phyloP scores from a whole-genome alignment of 768 basidiomycete genomes.

The Panellus pusillus region DNA sequence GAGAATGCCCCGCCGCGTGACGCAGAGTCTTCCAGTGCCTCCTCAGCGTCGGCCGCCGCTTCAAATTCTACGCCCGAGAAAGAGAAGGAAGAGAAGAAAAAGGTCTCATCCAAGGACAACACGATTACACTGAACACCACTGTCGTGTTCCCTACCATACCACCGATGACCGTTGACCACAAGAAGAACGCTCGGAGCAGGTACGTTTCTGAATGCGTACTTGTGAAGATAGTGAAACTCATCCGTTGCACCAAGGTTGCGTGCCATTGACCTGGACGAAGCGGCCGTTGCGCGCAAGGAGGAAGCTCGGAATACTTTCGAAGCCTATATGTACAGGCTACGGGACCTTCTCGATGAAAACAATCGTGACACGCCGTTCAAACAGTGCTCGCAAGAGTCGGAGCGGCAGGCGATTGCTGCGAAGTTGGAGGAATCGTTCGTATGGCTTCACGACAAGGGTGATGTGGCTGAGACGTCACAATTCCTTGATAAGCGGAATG shows the following conservation, averaged over 20 bases:
- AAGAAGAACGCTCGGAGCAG: slow-evolving; percentile 73
- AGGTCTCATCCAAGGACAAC: slow-evolving; percentile 46
- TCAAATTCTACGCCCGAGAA: slow-evolving; percentile 39
- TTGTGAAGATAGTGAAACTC: background rate
- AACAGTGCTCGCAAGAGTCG: slow-evolving; percentile 72
- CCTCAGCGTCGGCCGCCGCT: slow-evolving; percentile 32
- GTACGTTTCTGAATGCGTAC: slow-evolving; percentile 41
- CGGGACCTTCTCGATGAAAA: slow-evolving; percentile 78
- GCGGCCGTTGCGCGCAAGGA: slow-evolving; percentile 73
- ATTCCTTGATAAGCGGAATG: slow-evolving; percentile 72
- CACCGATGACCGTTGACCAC: slow-evolving; percentile 75
- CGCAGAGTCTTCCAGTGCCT: slow-evolving; percentile 33
- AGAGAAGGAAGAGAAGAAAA: slow-evolving; percentile 32
- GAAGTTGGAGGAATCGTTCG: slow-evolving; percentile 70
- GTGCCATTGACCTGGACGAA: slow-evolving; percentile 78
- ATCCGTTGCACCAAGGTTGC: slow-evolving; percentile 51
- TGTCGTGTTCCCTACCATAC: slow-evolving; percentile 60
- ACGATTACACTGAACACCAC: slow-evolving; percentile 70
- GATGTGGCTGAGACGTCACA: slow-evolving; percentile 79
- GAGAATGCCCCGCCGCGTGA: slow-evolving; percentile 47
- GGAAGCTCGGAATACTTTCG: slow-evolving; percentile 88
- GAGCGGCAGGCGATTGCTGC: slow-evolving; percentile 70
- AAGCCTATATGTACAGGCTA: slow-evolving; percentile 90
- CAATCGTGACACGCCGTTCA: slow-evolving; percentile 70
- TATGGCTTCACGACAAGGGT: slow-evolving; percentile 83